Base-by-base conservation (phyloP, 768 basidiomycete species). In the Xerocomus spinulosus region DNA sequence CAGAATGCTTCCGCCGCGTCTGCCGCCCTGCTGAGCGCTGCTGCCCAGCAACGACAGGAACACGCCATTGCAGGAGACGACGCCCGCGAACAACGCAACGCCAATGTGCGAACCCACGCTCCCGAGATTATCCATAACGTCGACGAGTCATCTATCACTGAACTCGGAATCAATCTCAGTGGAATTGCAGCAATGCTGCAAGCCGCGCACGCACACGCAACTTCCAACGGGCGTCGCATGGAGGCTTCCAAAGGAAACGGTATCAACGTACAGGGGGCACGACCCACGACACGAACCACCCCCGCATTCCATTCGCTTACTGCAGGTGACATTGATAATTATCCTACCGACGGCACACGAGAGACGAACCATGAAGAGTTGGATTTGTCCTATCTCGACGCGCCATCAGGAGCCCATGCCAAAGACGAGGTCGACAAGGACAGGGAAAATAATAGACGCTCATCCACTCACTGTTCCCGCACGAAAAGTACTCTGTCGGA, bases 241-340 rank as follows among this genome's bases (percentile, higher is more conserved):
- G 65, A 76, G 41, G 67, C 75, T 29, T 69, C 70, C 17, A 77
- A 78, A 57, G 70, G 73, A 52, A 73, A 71, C 45, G 73, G 75
- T 51, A 69, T 73, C 54, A 70, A 68, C 25, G 62, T 68, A 50
- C 71, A 74, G 44, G 75, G 77, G 43, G 74, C 72, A 52, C 75
- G 74, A 49, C 64, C 62, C 49, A 69, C 69, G 41, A 88, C 87
- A 30, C 81, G 85, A 52, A 79, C 78, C 2, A 83, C 86, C 0
- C 85, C 87, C 40, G 81, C 86, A 2, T 89, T 89, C 59, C 87
- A 88, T 63, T 87, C 84, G 13, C 77, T 88, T 15, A 87, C 83
- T 15, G 79, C 81, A 30, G 77, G 72, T 38, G 65, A 67, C 34
- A 45, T 41, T 15, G 60, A 62, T 36, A 44, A 44, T 13, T 68